Conservation (phyloP, 805 yeast species). For the Yarrowia divulgata region DNA sequence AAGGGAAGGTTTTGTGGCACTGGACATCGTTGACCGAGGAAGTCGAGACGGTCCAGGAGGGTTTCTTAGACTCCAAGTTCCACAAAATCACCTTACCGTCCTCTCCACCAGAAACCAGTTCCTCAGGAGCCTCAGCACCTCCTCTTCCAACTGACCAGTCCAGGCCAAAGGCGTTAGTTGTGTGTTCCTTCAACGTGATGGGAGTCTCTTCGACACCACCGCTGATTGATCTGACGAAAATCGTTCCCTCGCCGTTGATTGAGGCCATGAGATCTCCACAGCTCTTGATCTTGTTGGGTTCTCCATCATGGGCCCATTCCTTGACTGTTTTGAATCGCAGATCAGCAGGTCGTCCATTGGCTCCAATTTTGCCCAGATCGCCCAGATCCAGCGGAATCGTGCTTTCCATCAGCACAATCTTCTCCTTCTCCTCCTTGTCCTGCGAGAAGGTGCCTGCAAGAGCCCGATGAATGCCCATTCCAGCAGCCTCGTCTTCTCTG, state of each 20-base stretch:
- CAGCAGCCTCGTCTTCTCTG: background rate
- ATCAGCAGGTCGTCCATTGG: background rate
- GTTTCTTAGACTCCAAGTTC: slow-evolving; percentile 56
- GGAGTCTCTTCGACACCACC: slow-evolving; percentile 36
- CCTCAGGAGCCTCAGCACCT: slow-evolving; percentile 48
- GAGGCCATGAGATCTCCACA: slow-evolving; percentile 60
- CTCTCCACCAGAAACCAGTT: slow-evolving; percentile 66
- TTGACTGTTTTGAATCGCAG: slow-evolving; percentile 48
- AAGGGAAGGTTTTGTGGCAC: slow-evolving; percentile 57
- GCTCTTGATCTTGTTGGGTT: slow-evolving; percentile 66
- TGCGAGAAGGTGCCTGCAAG: slow-evolving; percentile 62
- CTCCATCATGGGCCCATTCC: slow-evolving; percentile 69
- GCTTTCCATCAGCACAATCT: slow-evolving; percentile 13
- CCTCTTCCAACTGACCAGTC: slow-evolving; percentile 64
- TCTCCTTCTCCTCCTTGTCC: slow-evolving; percentile 5
- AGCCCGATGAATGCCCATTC: slow-evolving; percentile 18
- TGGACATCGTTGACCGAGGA: slow-evolving; percentile 66
- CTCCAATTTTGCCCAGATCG: background rate
- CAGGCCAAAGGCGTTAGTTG: slow-evolving; percentile 70
- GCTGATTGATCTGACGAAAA: slow-evolving; percentile 46
- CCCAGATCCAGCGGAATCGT: slow-evolving; percentile 16
- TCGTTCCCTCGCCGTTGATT: slow-evolving; percentile 56
- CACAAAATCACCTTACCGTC: slow-evolving; percentile 75
- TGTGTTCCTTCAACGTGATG: slow-evolving; percentile 53
- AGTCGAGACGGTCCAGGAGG: slow-evolving; percentile 4